These are phyloP conservation scores for Picea abies DNA, from an alignment of 83 land plant species.

Conservation along the genomic window DNA sequence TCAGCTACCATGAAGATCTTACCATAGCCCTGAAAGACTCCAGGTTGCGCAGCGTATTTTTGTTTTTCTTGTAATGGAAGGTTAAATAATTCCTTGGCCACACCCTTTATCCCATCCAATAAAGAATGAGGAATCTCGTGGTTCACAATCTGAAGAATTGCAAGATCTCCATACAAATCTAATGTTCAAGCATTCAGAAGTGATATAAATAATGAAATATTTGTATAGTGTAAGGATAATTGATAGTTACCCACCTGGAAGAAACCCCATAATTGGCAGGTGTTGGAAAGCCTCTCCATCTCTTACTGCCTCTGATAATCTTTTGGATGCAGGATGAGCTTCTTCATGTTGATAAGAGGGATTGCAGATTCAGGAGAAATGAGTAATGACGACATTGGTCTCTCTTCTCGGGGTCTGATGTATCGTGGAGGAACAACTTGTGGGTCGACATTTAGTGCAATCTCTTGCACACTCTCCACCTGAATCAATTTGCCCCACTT, in stretches of 20 bases:
- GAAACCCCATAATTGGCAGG: not conserved
- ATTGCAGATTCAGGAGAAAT: not conserved
- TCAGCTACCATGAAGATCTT: not conserved
- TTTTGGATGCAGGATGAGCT: too few relatives aligned
- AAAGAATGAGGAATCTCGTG: too few relatives aligned
- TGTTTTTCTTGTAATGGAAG: too few relatives aligned
- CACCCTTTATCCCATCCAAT: too few relatives aligned
- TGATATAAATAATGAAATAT: not conserved
- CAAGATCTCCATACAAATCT: not conserved
- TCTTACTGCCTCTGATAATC: not conserved
- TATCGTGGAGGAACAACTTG: not conserved
- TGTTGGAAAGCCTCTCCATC: slow-evolving; percentile 23
- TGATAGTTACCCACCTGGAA: slow-evolving; percentile 15
- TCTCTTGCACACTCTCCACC: too few relatives aligned
- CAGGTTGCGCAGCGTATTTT: not conserved
- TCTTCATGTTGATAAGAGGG: slow-evolving; percentile 11
- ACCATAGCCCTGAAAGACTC: not conserved
- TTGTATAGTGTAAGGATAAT: not conserved
- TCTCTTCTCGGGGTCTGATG: not conserved
- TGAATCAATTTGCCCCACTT: too few relatives aligned
- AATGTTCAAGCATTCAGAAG: not conserved
- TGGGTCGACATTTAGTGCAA: too few relatives aligned
- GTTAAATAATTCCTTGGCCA: too few relatives aligned
- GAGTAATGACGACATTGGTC: not conserved
- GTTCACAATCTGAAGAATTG: too few relatives aligned